These are phyloP conservation scores for Sarcocystis neurona DNA, from an alignment of 169 alveolate genomes.

Conservation along the genomic window DNA sequence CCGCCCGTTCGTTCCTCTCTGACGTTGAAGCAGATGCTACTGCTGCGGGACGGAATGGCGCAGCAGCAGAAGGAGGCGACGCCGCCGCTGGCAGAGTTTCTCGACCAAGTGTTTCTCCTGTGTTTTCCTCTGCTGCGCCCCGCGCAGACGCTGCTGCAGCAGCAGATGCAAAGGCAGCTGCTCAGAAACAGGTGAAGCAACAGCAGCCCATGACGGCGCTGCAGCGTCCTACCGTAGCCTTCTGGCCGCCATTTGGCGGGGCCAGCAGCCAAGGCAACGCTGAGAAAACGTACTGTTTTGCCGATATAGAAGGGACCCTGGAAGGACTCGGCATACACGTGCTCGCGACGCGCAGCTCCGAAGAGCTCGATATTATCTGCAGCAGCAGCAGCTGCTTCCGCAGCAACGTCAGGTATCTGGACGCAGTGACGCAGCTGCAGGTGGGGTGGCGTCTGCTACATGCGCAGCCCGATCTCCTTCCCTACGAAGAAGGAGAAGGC, in stretches of 20 bases:
- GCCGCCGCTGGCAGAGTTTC: too few relatives aligned
- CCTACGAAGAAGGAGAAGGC: neutral
- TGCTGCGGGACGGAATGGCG: too few relatives aligned
- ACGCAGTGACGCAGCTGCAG: slow-evolving; percentile 71
- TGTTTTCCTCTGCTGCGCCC: too few relatives aligned
- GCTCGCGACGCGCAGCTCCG: slow-evolving; percentile 42
- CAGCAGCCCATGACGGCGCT: neutral
- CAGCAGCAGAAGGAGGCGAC: too few relatives aligned
- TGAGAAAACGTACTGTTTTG: slow-evolving; percentile 65
- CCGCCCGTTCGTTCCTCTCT: too few relatives aligned
- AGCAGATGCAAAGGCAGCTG: too few relatives aligned
- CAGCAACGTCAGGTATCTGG: slow-evolving; percentile 68
- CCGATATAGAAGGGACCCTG: slow-evolving; percentile 58
- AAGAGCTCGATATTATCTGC: slow-evolving; percentile 65
- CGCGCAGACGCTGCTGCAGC: too few relatives aligned
- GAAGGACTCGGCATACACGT: slow-evolving; percentile 42
- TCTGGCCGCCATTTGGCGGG: neutral
- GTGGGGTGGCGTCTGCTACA: slow-evolving; percentile 70
- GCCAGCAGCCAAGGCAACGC: too few relatives aligned
- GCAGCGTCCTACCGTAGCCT: neutral
- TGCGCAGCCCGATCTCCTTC: neutral
- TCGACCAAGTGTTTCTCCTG: too few relatives aligned
- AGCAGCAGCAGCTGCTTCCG: slow-evolving; percentile 66
- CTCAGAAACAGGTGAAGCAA: neutral
- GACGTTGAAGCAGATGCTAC: too few relatives aligned